A percentile compares a stretch with the other conserved stretches of the same genome.
Conservation (phyloP, 2,329 filamentous ascomycete species). For the Alternaria incomplexa region DNA sequence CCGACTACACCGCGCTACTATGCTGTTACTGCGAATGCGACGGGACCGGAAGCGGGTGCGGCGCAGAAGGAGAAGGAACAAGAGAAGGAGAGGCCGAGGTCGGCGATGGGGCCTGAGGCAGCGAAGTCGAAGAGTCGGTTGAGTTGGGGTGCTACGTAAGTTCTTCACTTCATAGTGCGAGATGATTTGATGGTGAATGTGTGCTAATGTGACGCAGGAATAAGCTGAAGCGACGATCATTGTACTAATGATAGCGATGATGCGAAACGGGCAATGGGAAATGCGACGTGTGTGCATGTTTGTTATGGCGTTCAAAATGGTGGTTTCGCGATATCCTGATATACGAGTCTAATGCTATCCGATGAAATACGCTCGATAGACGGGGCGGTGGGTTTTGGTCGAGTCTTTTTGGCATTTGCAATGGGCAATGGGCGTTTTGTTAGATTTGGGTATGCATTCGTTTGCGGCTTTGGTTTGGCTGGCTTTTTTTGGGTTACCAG, state of each 20-base stretch:
- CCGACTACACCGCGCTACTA: constrained; percentile 23
- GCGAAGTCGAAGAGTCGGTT: constrained; percentile 19
- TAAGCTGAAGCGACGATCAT: constrained; percentile 21
- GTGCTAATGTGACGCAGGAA: constrained; percentile 12
- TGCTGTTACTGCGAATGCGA: constrained; percentile 10
- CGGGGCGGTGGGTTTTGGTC: not conserved
- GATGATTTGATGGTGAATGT: not conserved
- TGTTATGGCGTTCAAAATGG: not conserved
- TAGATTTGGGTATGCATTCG: not conserved
- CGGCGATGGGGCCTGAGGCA: constrained; percentile 4
- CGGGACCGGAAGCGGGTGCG: not conserved
- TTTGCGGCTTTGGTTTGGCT: not conserved
- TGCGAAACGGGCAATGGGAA: not conserved
- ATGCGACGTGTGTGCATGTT: not conserved
- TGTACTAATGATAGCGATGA: not conserved
- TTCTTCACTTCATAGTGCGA: not conserved
- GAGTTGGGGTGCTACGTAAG: constrained; percentile 34
- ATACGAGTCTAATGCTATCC: not conserved
- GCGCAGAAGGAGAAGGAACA: not conserved
- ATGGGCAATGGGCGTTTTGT: not conserved
- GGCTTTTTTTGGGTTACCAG: not conserved
- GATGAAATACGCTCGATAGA: not conserved
- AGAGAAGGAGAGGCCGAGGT: constrained; percentile 8
- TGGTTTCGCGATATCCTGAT: constrained; percentile 2
- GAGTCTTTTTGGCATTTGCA: not conserved